A percentile compares a stretch with the other conserved stretches of the same genome.
These are phyloP conservation scores for Metarhizium anisopliae DNA, from an alignment of 2,329 filamentous ascomycete genomes.

Conservation along the genomic window DNA sequence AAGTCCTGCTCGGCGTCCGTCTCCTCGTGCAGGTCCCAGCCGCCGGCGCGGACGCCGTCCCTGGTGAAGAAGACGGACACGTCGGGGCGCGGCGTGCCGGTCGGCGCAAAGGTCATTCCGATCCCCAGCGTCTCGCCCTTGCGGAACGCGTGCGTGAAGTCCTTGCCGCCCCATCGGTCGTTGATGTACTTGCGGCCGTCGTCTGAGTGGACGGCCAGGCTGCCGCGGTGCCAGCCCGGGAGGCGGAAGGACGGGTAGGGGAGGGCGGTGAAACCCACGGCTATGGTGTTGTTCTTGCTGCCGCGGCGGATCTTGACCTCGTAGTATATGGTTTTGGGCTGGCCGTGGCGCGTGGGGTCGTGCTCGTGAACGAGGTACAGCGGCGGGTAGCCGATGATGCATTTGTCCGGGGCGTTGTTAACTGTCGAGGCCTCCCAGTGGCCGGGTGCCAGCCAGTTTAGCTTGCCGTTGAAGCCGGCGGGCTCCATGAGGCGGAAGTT, in stretches of 20 bases:
- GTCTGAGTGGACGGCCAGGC: constrained; percentile 68
- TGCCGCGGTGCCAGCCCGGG: constrained; percentile 73
- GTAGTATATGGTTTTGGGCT: constrained; percentile 55
- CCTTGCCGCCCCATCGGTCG: constrained; percentile 62
- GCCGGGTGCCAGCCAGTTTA: constrained; percentile 38
- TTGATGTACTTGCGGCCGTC: constrained; percentile 71
- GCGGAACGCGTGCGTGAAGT: constrained; percentile 57
- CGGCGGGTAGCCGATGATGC: constrained; percentile 59
- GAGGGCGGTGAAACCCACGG: constrained; percentile 61
- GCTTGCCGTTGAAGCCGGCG: constrained; percentile 34
- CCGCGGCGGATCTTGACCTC: constrained; percentile 51
- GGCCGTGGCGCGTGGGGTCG: constrained; percentile 38
- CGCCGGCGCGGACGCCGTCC: constrained; percentile 48
- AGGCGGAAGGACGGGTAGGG: constrained; percentile 72
- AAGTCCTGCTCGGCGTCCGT: constrained; percentile 53
- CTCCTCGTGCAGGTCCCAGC: constrained; percentile 71
- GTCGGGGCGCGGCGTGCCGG: constrained; percentile 18
- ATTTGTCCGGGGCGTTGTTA: constrained; percentile 45
- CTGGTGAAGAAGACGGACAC: constrained; percentile 56
- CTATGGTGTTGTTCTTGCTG: constrained; percentile 42
- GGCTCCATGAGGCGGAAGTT: constrained; percentile 48
- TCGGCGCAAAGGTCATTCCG: constrained; percentile 53
- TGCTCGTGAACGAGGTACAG: constrained; percentile 56
- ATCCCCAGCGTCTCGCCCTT: constrained; percentile 60
- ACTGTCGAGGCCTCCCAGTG: constrained; percentile 39